A percentile compares a stretch with the other conserved stretches of the same genome.
Evolutionary conservation across 2,329 filamentous ascomycete species (phyloP).

Genomic region (Ascochyta koolunga): DNA sequence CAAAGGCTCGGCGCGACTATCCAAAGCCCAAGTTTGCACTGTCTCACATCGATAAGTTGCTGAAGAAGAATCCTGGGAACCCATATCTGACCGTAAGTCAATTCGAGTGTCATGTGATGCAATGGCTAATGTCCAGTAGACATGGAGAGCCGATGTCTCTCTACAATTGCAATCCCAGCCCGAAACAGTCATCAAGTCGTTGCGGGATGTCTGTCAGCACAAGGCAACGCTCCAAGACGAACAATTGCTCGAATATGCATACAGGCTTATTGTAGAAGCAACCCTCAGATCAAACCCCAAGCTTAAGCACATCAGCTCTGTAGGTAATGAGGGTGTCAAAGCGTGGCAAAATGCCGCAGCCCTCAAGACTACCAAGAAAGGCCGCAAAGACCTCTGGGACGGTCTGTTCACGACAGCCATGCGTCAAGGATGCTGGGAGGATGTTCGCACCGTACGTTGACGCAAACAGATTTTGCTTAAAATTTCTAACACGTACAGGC

Average conservation of each 20-base stretch:
- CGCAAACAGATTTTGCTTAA: not conserved
- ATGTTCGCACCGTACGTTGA: constrained; percentile 39
- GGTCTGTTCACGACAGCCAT: constrained; percentile 35
- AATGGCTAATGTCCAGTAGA: constrained; percentile 21
- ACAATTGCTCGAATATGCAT: constrained; percentile 36
- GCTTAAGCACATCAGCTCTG: constrained; percentile 14
- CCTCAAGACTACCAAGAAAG: constrained; percentile 26
- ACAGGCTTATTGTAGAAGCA: constrained; percentile 30
- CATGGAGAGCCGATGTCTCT: constrained; percentile 41
- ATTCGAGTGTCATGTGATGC: not conserved
- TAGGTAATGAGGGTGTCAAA: constrained; percentile 29
- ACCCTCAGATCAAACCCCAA: constrained; percentile 14
- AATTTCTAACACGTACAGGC: constrained; percentile 26
- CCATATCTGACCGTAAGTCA: constrained; percentile 41
- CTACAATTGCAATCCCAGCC: constrained; percentile 24
- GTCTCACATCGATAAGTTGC: constrained; percentile 38
- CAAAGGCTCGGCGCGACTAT: constrained; percentile 40
- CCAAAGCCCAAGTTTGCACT: constrained; percentile 45
- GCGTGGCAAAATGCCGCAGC: constrained; percentile 41
- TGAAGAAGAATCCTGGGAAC: constrained; percentile 46
- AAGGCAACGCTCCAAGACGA: constrained; percentile 33
- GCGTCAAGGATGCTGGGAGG: constrained; percentile 42
- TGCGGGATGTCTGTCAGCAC: constrained; percentile 27
- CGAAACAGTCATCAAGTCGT: constrained; percentile 14
- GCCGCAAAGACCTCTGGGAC: constrained; percentile 36